A percentile compares a stretch with the other conserved stretches of the same genome.
These are phyloP conservation scores for Leccinum pseudoinsigne DNA, from an alignment of 1,284 basidiomycete genomes.

Conservation along the genomic window DNA sequence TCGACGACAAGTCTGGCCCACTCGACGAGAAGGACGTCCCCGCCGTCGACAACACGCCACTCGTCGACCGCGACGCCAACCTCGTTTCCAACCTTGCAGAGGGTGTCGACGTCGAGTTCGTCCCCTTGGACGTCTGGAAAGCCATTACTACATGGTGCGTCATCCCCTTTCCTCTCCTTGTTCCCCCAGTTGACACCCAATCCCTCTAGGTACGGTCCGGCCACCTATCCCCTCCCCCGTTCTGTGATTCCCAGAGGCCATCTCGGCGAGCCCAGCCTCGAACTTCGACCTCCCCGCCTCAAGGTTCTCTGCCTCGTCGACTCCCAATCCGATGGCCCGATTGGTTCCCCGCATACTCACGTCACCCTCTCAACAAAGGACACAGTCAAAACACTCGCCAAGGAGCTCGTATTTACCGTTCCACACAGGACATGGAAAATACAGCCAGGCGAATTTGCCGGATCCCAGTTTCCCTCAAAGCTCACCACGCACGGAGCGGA, in stretches of 20 bases:
- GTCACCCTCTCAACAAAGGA: conserved; percentile 54
- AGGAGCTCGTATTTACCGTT: conserved; percentile 34
- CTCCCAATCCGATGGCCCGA: conserved; percentile 24
- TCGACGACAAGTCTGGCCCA: conserved; percentile 63
- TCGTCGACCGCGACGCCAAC: conserved; percentile 57
- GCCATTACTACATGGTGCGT: conserved; percentile 68
- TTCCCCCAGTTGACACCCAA: conserved; percentile 8
- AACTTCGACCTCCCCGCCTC: conserved; percentile 77
- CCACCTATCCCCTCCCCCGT: conserved; percentile 57
- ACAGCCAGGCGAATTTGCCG: conserved; percentile 40
- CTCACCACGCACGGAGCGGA: conserved; percentile 41
- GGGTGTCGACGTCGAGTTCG: conserved; percentile 75
- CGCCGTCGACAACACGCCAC: conserved; percentile 69
- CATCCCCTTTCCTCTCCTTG: background rate
- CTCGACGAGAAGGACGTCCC: conserved; percentile 64
- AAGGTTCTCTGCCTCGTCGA: conserved; percentile 53
- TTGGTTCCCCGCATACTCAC: conserved; percentile 30
- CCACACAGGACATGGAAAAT: conserved; percentile 65
- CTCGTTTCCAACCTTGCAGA: conserved; percentile 55
- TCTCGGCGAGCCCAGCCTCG: conserved; percentile 58
- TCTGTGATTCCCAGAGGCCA: conserved; percentile 64
- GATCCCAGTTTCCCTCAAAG: conserved; percentile 40
- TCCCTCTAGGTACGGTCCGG: conserved; percentile 65
- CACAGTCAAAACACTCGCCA: conserved; percentile 43
- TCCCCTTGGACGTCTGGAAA: conserved; percentile 76